Conservation (phyloP, 2,329 filamentous ascomycete species). For the Xylaria sp. region DNA sequence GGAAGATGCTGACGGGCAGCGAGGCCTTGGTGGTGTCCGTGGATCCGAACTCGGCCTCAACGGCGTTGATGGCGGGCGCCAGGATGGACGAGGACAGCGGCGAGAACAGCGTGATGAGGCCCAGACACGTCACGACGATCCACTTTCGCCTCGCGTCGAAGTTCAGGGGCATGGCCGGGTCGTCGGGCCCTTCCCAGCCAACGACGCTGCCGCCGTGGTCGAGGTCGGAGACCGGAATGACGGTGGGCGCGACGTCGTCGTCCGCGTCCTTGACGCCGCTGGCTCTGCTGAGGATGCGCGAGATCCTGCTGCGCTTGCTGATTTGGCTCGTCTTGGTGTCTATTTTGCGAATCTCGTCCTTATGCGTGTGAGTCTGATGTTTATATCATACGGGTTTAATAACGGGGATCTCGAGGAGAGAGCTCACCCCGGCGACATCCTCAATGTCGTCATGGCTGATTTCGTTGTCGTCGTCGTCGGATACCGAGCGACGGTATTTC, state of each 20-base stretch:
- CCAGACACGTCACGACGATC: conserved; percentile 65
- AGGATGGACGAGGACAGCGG: conserved; percentile 73
- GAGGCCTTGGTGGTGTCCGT: conserved; percentile 57
- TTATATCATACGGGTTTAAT: background rate
- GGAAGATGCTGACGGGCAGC: conserved; percentile 70
- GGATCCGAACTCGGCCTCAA: conserved; percentile 60
- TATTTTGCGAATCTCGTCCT: conserved; percentile 35
- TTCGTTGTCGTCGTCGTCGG: conserved; percentile 31
- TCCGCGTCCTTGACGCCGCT: conserved; percentile 43
- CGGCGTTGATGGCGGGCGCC: conserved; percentile 58
- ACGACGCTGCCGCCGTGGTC: conserved; percentile 63
- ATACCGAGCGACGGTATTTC: conserved; percentile 27
- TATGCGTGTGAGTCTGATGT: conserved; percentile 10
- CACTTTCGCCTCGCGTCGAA: conserved; percentile 67
- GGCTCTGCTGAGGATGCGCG: conserved; percentile 45
- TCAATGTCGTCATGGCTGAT: conserved; percentile 29
- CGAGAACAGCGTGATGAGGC: conserved; percentile 72
- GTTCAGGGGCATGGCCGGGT: conserved; percentile 69
- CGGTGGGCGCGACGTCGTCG: conserved; percentile 46
- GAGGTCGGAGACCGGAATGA: conserved; percentile 63
- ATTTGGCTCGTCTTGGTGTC: conserved; percentile 28
- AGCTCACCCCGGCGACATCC: conserved; percentile 25
- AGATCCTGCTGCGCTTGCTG: conserved; percentile 34
- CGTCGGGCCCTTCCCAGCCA: conserved; percentile 69
- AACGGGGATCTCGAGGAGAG: background rate